These are phyloP conservation scores for Cyamopsis tetragonoloba DNA, from an alignment of 306 rosid genomes.

Conservation along the genomic window DNA sequence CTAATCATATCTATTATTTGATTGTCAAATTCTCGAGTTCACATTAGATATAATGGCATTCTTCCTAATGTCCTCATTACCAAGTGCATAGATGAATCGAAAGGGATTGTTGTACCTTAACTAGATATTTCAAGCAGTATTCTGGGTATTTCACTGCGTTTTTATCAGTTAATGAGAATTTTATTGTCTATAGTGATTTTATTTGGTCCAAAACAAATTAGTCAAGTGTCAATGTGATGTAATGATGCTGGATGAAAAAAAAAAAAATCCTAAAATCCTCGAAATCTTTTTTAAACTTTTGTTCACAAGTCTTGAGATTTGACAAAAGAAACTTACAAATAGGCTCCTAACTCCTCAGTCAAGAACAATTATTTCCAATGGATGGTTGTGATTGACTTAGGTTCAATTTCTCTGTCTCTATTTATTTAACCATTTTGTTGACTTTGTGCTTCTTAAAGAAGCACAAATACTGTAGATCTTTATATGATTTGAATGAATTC, in stretches of 20 bases:
- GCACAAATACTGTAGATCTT: neutral
- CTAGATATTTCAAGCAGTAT: too few species aligned
- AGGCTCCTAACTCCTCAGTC: neutral
- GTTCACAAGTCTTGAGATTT: neutral
- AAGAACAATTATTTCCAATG: neutral
- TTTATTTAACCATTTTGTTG: slow-evolving; percentile 11
- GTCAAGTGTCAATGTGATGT: too few species aligned
- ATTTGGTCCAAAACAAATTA: too few species aligned
- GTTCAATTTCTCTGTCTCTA: neutral
- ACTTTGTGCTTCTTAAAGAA: slow-evolving; percentile 10
- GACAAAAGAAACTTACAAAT: slow-evolving; percentile 9
- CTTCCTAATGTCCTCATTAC: too few species aligned
- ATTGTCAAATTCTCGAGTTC: neutral
- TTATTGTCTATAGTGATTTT: too few species aligned
- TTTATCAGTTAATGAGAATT: too few species aligned
- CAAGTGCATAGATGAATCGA: too few species aligned
- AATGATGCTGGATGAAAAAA: too few species aligned
- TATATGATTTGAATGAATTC: slow-evolving; percentile 10
- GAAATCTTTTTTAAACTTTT: neutral
- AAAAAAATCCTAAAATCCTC: neutral
- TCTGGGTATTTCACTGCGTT: too few species aligned
- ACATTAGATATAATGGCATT: neutral
- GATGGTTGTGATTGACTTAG: slow-evolving; percentile 16
- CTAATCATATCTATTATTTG: neutral
- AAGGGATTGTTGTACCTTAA: too few species aligned